A percentile compares a stretch with the other conserved stretches of the same genome.
Conservation (phyloP, 805 yeast species). For the Wickerhamomyces pijperi region DNA sequence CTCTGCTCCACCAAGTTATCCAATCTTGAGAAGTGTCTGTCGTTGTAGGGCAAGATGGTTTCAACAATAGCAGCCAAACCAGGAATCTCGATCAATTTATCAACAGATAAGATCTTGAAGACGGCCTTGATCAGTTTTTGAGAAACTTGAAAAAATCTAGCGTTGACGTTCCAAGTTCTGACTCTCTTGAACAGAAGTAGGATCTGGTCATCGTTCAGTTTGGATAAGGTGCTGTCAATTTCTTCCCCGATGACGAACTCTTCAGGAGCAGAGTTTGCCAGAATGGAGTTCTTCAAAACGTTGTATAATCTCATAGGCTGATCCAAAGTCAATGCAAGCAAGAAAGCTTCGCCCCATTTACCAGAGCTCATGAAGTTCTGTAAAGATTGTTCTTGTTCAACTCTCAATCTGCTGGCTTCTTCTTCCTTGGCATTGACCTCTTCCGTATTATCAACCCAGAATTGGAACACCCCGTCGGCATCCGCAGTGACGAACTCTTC, state of each 20-base stretch:
- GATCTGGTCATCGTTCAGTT: conserved; percentile 50
- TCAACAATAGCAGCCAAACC: conserved; percentile 62
- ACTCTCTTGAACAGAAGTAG: conserved; percentile 55
- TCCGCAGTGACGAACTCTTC: conserved; percentile 73
- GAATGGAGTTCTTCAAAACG: conserved; percentile 54
- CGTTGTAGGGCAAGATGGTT: conserved; percentile 77
- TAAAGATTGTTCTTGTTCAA: conserved; percentile 85
- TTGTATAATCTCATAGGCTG: conserved; percentile 84
- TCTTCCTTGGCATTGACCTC: conserved; percentile 44
- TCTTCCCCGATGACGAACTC: conserved; percentile 30
- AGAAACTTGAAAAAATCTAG: conserved; percentile 66
- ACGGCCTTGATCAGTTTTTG: conserved; percentile 67
- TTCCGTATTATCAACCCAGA: conserved; percentile 85
- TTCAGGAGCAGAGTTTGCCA: conserved; percentile 17
- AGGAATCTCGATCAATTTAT: conserved; percentile 48
- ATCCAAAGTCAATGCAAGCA: conserved; percentile 73
- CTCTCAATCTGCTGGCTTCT: conserved; percentile 38
- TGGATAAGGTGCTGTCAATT: conserved; percentile 53
- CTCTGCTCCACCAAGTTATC: conserved; percentile 81
- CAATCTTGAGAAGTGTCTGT: conserved; percentile 69
- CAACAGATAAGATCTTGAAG: conserved; percentile 41
- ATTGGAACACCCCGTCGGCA: conserved; percentile 84
- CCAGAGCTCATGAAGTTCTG: conserved; percentile 58
- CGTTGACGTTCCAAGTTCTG: conserved; percentile 93
- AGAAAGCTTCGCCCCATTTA: conserved; percentile 84